Evolutionary conservation across 2,329 filamentous ascomycete genomes (phyloP).

Genomic region (Elsinoe ampelina): DNA sequence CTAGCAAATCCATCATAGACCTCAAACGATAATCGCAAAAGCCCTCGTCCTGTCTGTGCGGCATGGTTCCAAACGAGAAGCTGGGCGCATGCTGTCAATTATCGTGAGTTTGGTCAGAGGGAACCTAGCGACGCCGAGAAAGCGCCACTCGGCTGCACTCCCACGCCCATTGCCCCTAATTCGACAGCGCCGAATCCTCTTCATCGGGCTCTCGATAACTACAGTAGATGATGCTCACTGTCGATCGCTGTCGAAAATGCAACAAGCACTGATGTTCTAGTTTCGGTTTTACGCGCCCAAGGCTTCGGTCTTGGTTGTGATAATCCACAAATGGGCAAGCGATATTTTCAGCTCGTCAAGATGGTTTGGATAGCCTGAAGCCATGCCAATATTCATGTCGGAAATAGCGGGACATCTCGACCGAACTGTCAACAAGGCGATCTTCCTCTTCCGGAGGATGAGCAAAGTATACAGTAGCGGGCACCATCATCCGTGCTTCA

Average conservation of each 20-base stretch:
- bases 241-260: not conserved
- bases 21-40: slow-evolving; percentile 8
- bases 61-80: slow-evolving; percentile 6
- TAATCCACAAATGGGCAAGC: not conserved
- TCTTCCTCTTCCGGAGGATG: not conserved
- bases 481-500: not conserved
- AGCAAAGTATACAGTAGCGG: slow-evolving; percentile 1
- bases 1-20: slow-evolving; percentile 4
- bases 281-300: not conserved
- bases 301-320: not conserved
- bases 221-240: not conserved
- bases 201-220: slow-evolving; percentile 6
- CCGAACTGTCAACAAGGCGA: slow-evolving; percentile 3
- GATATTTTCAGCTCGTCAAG: not conserved
- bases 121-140: not conserved
- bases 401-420: not conserved
- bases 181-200: slow-evolving; percentile 1
- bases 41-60: slow-evolving; percentile 2
- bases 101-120: slow-evolving; percentile 9
- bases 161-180: slow-evolving; percentile 1
- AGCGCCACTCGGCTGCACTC: slow-evolving; percentile 10
- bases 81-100: slow-evolving; percentile 4
- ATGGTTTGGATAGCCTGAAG: not conserved
- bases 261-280: not conserved
- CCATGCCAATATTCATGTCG: slow-evolving; percentile 1